Percentiles rank a stretch among this genome's conserved stretches.
Evolutionary conservation across 2,329 filamentous ascomycete genomes (phyloP).

Genomic region (Escovopsis sp.): DNA sequence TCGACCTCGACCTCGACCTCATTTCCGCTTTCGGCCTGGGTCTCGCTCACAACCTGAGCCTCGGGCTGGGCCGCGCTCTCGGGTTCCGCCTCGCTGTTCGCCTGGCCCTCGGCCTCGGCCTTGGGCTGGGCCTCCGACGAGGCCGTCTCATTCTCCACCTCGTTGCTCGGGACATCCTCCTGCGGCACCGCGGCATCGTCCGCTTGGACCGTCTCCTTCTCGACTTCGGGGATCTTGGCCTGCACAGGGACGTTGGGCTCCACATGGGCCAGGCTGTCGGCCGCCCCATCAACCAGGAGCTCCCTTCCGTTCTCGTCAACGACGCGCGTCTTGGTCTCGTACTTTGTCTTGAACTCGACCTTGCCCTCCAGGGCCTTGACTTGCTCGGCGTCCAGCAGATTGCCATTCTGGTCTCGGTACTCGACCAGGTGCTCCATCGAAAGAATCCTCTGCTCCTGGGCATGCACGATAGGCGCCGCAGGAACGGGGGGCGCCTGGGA

Average conservation of each 20-base stretch:
- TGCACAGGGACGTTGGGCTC: constrained; percentile 36
- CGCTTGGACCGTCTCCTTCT: constrained; percentile 40
- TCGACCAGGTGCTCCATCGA: constrained; percentile 69
- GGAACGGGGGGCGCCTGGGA: constrained; percentile 31
- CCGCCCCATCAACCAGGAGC: constrained; percentile 33
- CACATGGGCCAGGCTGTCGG: constrained; percentile 33
- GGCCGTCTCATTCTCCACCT: constrained; percentile 44
- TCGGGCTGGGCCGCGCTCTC: constrained; percentile 40
- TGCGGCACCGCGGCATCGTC: constrained; percentile 25
- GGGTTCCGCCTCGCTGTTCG: constrained; percentile 43
- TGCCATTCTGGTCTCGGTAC: constrained; percentile 90
- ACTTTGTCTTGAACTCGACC: constrained; percentile 88
- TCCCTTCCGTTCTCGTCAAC: constrained; percentile 71
- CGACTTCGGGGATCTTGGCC: constrained; percentile 24
- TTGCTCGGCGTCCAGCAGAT: constrained; percentile 69
- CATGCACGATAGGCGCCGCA: constrained; percentile 6
- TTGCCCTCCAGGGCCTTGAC: constrained; percentile 78
- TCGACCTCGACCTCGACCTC: too few relatives aligned
- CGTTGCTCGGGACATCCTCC: constrained; percentile 33
- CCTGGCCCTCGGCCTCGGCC: constrained; percentile 30
- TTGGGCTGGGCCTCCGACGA: constrained; percentile 37
- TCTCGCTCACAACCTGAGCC: constrained; percentile 22
- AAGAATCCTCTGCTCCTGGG: constrained; percentile 34
- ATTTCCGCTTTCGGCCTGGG: too few relatives aligned
- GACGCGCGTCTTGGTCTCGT: constrained; percentile 84